Evolutionary conservation across 495 filamentous ascomycete species (phyloP).

Genomic region (Lophiotrema nucula): DNA sequence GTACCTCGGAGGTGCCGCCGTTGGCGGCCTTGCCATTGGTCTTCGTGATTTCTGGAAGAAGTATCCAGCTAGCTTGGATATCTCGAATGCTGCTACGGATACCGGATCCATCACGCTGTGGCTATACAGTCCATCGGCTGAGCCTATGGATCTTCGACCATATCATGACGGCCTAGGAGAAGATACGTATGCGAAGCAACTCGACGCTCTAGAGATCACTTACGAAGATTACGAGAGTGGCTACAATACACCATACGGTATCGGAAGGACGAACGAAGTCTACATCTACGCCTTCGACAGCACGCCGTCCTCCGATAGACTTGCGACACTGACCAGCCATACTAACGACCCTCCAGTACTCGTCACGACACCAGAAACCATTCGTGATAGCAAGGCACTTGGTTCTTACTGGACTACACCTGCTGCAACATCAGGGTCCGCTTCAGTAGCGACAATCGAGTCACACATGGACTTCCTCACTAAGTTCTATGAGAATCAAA

Average conservation of each 20-base stretch:
- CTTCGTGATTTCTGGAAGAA: conserved; percentile 25
- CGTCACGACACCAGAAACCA: conserved; percentile 9
- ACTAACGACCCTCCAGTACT: conserved; percentile 17
- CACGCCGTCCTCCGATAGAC: conserved; percentile 10
- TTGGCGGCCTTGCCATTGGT: conserved; percentile 15
- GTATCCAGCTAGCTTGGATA: conserved; percentile 14
- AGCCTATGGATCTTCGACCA: conserved; percentile 10
- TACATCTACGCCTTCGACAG: conserved; percentile 18
- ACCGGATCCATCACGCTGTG: conserved; percentile 12
- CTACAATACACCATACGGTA: conserved; percentile 17
- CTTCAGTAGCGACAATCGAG: not conserved
- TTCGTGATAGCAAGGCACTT: conserved; percentile 2
- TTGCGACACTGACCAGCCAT: conserved; percentile 4
- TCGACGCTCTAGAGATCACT: conserved; percentile 13
- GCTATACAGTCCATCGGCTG: conserved; percentile 15
- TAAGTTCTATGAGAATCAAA: conserved; percentile 7
- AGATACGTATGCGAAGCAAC: conserved; percentile 17
- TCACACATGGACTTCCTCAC: conserved; percentile 17
- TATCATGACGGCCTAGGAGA: conserved; percentile 18
- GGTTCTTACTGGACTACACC: conserved; percentile 9
- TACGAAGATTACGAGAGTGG: conserved; percentile 16
- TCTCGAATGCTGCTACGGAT: conserved; percentile 9
- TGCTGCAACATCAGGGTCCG: not conserved
- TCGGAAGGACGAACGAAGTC: conserved; percentile 13
- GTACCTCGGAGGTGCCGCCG: conserved; percentile 12